Evolutionary conservation across 192 early-diverging fungal genomes (phyloP), one percentile per base, ranked within the genome.

Genomic region (Backusella morwellensis): DNA sequence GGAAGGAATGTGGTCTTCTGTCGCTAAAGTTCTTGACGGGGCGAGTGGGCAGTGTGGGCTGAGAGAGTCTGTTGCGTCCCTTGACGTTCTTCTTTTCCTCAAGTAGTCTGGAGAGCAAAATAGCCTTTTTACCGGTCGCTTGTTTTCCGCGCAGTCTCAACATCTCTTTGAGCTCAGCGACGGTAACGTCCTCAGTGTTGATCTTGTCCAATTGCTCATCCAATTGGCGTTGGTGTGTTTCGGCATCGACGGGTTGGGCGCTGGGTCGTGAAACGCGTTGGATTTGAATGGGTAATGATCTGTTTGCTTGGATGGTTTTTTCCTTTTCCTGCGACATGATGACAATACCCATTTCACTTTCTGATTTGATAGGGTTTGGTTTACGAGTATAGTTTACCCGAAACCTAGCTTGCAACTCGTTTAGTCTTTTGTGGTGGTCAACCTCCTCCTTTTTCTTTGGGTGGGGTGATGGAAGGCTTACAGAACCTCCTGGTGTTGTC

Each of bases 141-240:
- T 89, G 91, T 68, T 92, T 88, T 4, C 90, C 87, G 35, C 93
- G 85, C 52, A 88, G 85, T 29, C 90, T 75, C 44, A 94, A 75
- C 85, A 93, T 89, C 47, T 94, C 92, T 75, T 94, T 94, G 21
- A 94, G 84, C 74, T 94, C 93, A 19, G 86, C 77, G 0, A 94
- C 93, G 0, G 93, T 94, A 34, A 94, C 88, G 79, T 94, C 93
- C 34, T 92, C 90, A 79, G 93, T 92, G 66, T 94, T 85, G 14
- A 90, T 82, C 19, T 81, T 82, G 52, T 86, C 85, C 52, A 94
- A 86, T 35, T 89, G 86, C 34, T 91, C 89, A 77, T 94, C 89
- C 35, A 93, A 74, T 50, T 82, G 78, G 26, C 77, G 80, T 70
- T 89, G 88, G 68, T 90, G 87, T 50, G 88, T 86, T 73, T 88